A percentile compares a stretch with the other conserved stretches of the same genome.
Conservation (phyloP, 805 yeast species). For the Lipomyces anomalus region DNA sequence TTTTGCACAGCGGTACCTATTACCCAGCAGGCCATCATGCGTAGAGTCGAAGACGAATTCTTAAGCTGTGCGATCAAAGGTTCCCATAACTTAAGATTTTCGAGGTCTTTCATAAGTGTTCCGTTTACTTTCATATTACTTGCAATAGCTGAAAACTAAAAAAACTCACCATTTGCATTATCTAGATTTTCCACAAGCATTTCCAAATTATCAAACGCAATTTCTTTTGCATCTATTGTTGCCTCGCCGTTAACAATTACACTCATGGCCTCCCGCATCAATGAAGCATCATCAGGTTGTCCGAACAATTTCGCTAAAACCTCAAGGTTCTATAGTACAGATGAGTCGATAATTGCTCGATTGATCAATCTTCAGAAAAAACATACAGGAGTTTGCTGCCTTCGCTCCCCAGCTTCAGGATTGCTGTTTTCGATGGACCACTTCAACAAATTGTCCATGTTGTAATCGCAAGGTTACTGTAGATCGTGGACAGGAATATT, state of each 20-base stretch:
- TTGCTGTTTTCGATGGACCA: slow-evolving; percentile 85
- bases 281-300: slow-evolving; percentile 79
- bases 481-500: too few relatives aligned
- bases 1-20: slow-evolving; percentile 92
- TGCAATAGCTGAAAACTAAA: background rate
- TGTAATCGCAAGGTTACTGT: too few relatives aligned
- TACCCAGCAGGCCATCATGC: slow-evolving; percentile 60
- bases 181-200: slow-evolving; percentile 90
- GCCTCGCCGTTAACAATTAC: slow-evolving; percentile 56
- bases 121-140: background rate
- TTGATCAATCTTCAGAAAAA: too few relatives aligned
- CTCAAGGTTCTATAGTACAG: slow-evolving; percentile 64
- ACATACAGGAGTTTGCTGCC: slow-evolving; percentile 48
- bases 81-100: slow-evolving; percentile 76
- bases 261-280: slow-evolving; percentile 72
- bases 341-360: too few relatives aligned
- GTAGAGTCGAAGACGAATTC: slow-evolving; percentile 41
- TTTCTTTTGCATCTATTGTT: slow-evolving; percentile 55
- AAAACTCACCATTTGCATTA: slow-evolving; percentile 64
- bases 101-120: slow-evolving; percentile 42
- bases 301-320: slow-evolving; percentile 69
- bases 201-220: slow-evolving; percentile 85
- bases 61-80: slow-evolving; percentile 52
- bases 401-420: slow-evolving; percentile 51
- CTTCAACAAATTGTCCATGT: slow-evolving; percentile 82